Base-by-base conservation (phyloP, 2,329 filamentous ascomycete genomes). In the Trichoderma atrobrunneum region DNA sequence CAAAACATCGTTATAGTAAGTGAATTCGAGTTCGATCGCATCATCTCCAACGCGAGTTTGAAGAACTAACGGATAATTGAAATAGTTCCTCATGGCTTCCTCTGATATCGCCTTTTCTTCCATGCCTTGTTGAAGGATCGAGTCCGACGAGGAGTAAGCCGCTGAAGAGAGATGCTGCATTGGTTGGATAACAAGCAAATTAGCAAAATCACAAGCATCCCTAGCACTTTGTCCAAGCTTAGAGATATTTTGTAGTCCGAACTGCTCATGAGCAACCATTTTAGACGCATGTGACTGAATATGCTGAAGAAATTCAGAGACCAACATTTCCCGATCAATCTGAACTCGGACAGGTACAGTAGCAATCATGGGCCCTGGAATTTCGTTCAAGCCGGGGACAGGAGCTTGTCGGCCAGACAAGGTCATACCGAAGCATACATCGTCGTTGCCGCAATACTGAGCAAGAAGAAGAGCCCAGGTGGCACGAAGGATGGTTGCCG, bases 171-270 rank as follows among this genome's bases (percentile, higher is more conserved):
- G 68, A 8, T 71, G 68, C 18, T 57, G 59, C 16, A 57, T 71
- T 3, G 73, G 73, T 43, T 74, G 72, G 7, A 74, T 66, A 18
- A 71, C 70, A 10, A 74, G 36, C n/a, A 74, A 24, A 54, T 62
- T 73, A 0, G 63, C 34, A 39, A 74, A 74, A n/a, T 74, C 56
- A 36, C 68, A 72, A 7, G 66, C 65, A 7, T 68, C 72, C 21
- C 70, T 67, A 2, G 76, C 72, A 26, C 75, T 67, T 26, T 26
- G n/a, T n/a, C 63, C 36, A 28, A 72, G 26, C 32, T 72, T 73
- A 2, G 67, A 51, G 85, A 61, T 74, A 61, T 79, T 76, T 7
- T 77, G 75, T 2, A 81, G 70, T 18, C 78, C 77, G 30, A 77
- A 72, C 12, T 80, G 74, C 60, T 78, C 79, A 67, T 72, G 75